These are phyloP conservation scores for Phanerochaete carnosa DNA, from an alignment of 768 basidiomycete genomes.

Conservation along the genomic window DNA sequence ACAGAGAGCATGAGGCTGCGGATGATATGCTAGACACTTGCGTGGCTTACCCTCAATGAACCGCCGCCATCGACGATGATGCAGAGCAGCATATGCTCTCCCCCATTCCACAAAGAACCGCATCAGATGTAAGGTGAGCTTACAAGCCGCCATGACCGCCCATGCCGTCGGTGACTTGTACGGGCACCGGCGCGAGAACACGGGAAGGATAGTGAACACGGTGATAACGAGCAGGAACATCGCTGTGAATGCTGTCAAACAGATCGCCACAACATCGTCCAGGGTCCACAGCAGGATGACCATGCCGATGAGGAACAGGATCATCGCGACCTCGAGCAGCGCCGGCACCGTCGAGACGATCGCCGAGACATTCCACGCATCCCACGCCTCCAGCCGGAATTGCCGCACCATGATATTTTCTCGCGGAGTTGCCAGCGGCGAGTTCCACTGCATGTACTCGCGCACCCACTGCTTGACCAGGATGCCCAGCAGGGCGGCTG, in stretches of 20 bases:
- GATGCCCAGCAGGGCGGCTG: neutral
- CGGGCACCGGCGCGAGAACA: neutral
- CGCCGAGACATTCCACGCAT: neutral
- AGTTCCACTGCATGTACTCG: constrained; percentile 1
- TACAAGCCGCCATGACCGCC: no score
- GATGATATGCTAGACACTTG: no score
- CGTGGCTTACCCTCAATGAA: no score
- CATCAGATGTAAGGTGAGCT: no score
- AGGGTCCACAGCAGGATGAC: constrained; percentile 4
- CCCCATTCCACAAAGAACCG: no score
- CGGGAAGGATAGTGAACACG: neutral
- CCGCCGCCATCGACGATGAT: no score
- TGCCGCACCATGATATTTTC: neutral
- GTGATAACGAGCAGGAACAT: neutral
- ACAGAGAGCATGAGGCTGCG: no score
- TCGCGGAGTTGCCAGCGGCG: neutral
- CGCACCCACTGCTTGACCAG: constrained; percentile 2
- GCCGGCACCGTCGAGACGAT: neutral
- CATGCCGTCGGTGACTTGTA: neutral
- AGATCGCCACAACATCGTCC: neutral
- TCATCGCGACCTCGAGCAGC: neutral
- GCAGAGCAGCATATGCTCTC: no score
- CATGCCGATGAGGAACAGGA: neutral
- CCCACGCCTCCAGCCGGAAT: neutral
- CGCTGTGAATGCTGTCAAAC: neutral